Base-by-base conservation (phyloP, 1,284 basidiomycete genomes). In the Somion occarium region DNA sequence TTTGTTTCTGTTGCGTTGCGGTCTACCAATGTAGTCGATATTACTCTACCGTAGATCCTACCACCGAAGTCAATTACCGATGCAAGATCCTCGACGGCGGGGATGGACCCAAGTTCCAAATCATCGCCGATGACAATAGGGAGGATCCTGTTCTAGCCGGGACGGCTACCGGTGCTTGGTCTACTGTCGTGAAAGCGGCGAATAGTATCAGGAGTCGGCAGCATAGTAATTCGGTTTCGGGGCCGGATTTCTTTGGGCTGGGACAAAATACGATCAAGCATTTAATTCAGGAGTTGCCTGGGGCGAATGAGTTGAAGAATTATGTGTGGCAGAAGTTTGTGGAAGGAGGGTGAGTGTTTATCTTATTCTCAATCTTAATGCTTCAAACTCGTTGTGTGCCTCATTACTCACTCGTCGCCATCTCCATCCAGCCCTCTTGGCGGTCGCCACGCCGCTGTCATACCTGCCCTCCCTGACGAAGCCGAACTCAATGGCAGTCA, bases 211-310 rank as follows among this genome's bases (percentile, higher is more conserved):
- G 88, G 46, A 83, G 86, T 62, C 75, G 86, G 20, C 84, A 87
- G 56, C 88, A 90, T 61, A 86, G 83, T 39, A 91, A 91, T 64
- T 88, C 85, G 7, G 87, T 91, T 12, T 91, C 88, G 2, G 88
- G 88, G 0, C 88, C 88, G 9, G 88, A 91, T 67, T 90, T 91
- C 65, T 91, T 88, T 61, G 89, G 89, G 5, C 72, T 91, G 9
- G 85, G 85, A 3, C 85, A 90, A 66, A 90, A 90, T 62, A 85
- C 85, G 7, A 89, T 91, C 71, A 91, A 91, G 68, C 85, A 88
- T 61, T 75, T 91, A 45, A 88, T 91, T 22, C 88, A 91, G 65
- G 83, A 89, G 65, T 72, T 91, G 24, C 80, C 82, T 2, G 79
- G 79, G 51, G 83, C 89, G 12, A 77, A 84, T 63, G 72, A 78